Evolutionary conservation across 139 green algal genomes (phyloP).

Genomic region (Chlorella sp.): DNA sequence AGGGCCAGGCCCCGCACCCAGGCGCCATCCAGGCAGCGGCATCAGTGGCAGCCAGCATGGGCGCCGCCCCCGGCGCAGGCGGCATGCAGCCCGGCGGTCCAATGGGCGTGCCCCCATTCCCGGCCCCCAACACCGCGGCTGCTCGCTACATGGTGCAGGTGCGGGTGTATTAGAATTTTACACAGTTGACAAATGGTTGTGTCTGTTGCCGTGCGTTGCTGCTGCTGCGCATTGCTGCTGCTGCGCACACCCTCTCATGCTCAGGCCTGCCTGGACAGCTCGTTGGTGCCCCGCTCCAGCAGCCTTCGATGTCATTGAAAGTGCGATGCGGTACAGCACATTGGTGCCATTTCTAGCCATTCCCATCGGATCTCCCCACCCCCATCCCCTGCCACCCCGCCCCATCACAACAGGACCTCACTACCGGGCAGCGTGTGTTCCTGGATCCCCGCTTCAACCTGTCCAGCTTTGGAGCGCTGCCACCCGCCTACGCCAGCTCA

Average conservation of each 20-base stretch:
- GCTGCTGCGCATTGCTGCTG: neutral
- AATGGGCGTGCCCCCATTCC: neutral
- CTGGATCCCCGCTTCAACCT: slow-evolving; percentile 42
- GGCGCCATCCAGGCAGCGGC: neutral
- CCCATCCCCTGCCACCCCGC: neutral
- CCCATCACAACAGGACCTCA: slow-evolving; percentile 32
- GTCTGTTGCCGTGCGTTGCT: too few relatives aligned
- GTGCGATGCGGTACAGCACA: too few relatives aligned
- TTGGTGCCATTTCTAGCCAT: too few relatives aligned
- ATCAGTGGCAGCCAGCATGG: neutral
- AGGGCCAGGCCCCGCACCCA: neutral
- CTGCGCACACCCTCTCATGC: neutral
- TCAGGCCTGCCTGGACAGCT: too few relatives aligned
- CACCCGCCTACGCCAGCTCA: slow-evolving; percentile 2
- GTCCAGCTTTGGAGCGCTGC: neutral
- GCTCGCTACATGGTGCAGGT: slow-evolving; percentile 48
- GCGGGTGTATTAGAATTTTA: neutral
- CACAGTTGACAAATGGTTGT: too few relatives aligned
- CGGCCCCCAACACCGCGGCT: neutral
- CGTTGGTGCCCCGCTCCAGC: too few relatives aligned
- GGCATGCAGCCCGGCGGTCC: neutral
- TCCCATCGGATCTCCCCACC: neutral
- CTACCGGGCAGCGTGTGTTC: slow-evolving; percentile 43
- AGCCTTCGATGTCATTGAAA: too few relatives aligned
- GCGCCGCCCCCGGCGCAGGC: neutral